Evolutionary conservation across 2,329 filamentous ascomycete species (phyloP), one percentile per base, ranked within the genome.

Genomic region (Aspergillus ochraceoroseus): DNA sequence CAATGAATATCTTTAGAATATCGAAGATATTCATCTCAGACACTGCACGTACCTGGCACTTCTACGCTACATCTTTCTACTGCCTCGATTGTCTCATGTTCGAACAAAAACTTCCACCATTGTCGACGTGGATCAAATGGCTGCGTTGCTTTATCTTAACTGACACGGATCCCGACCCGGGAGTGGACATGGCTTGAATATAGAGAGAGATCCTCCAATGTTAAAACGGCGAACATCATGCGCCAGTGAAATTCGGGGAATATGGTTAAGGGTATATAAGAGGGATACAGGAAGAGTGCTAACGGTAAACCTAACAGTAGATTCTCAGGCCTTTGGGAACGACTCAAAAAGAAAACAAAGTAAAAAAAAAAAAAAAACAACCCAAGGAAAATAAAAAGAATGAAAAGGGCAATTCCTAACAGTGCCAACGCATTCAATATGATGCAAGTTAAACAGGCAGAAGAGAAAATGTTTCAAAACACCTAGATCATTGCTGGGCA

Each of bases 261-360:
- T 48, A 53, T 43, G 27, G 32, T 22, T 30, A 42, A 51, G 50
- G 50, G 47, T 52, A 52, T 46, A 51, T 45, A 53, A 43, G 39
- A 51, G 28, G 42, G 46, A 31, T 39, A 27, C 30, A 5, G 20
- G 20, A 22, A 22, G 20, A 22, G 9, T 32, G 29, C 13, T 6
- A 18, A 1, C 9, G 29, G 6, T 32, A 15, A 6, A 17, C 15
- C 9, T 31, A 31, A 31, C 18, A 15, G 18, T 11, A 18, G 29
- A 31, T 7, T 3, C 18, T 31, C 26, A 30, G 28, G 32, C 33
- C 33, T 17, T 45, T 12, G 15, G 32, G 26, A 5, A 38, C 38
- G 17, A 38, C 32, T 22, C 38, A 38, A 41, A 19, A 15, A 44
- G 39, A 43, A 28, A 42, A 46, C 29, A 28, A 41, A 44, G 43